Evolutionary conservation across 345 rosid species (phyloP).

Genomic region (Arabidopsis thaliana): DNA sequence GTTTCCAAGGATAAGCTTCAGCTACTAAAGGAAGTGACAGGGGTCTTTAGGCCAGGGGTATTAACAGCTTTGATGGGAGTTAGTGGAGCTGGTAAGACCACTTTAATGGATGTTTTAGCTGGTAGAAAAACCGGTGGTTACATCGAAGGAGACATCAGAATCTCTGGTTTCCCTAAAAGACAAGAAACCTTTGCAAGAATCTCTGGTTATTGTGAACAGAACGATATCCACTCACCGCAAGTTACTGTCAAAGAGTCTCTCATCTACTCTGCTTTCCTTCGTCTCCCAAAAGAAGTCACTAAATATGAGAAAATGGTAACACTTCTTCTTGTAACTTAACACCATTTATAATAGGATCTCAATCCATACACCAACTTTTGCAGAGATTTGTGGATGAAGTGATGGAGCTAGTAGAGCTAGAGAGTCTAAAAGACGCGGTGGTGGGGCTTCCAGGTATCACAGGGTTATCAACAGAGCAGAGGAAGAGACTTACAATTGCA

Average conservation of each 20-base stretch:
- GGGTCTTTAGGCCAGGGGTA: slow-evolving; percentile 91
- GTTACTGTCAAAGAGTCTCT: slow-evolving; percentile 85
- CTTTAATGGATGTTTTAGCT: slow-evolving; percentile 94
- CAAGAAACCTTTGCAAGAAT: slow-evolving; percentile 97
- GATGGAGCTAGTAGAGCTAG: slow-evolving; percentile 68
- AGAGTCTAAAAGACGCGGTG: slow-evolving; percentile 62
- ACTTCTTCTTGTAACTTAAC: slow-evolving; percentile 8
- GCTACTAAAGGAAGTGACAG: slow-evolving; percentile 72
- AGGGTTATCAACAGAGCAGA: slow-evolving; percentile 85
- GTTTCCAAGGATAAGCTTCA: slow-evolving; percentile 71
- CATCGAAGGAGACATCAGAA: slow-evolving; percentile 82
- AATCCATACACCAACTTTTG: slow-evolving; percentile 3
- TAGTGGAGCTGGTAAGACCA: slow-evolving; percentile 98
- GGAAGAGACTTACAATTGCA: slow-evolving; percentile 84
- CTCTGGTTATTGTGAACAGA: slow-evolving; percentile 93
- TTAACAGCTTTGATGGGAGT: slow-evolving; percentile 96
- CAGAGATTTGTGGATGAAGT: slow-evolving; percentile 77
- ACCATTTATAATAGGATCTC: not conserved
- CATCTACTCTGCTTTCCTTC: slow-evolving; percentile 86
- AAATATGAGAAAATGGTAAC: slow-evolving; percentile 79
- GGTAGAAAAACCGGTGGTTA: slow-evolving; percentile 95
- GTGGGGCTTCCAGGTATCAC: slow-evolving; percentile 76
- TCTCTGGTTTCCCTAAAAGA: slow-evolving; percentile 80
- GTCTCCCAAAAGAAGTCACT: slow-evolving; percentile 75
- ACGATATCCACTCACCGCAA: slow-evolving; percentile 90